Conservation (phyloP, 345 rosid species). For the Isatis tinctoria region DNA sequence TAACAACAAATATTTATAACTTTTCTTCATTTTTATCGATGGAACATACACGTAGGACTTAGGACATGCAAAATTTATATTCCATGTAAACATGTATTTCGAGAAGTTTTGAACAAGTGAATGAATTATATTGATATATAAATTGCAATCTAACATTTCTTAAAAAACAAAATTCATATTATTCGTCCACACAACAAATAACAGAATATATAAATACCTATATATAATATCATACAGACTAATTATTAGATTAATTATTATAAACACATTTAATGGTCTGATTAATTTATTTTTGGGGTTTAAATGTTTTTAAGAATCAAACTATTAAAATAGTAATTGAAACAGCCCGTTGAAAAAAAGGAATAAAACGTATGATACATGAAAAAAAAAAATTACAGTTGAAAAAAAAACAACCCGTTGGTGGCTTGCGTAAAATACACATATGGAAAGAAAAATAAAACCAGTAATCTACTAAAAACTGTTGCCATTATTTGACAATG, state of each 20-base stretch:
- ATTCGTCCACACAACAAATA: too few species aligned
- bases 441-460: neutral
- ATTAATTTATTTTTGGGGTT: too few species aligned
- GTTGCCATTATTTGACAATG: constrained; percentile 14
- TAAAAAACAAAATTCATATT: neutral
- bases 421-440: neutral
- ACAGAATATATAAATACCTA: too few species aligned
- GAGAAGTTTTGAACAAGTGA: too few species aligned
- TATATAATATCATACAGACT: too few species aligned
- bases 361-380: too few species aligned
- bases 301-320: too few species aligned
- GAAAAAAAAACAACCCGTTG: neutral
- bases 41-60: neutral
- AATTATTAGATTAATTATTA: too few species aligned
- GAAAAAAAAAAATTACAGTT: too few species aligned
- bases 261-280: too few species aligned
- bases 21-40: neutral
- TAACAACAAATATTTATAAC: neutral
- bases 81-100: neutral
- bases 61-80: neutral
- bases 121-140: neutral
- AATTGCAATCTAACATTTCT: neutral
- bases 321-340: neutral
- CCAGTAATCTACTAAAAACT: neutral
- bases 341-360: neutral